These are phyloP conservation scores for carrot (Daucus carota) DNA, from an alignment of 129 eudicot species.

Conservation along the genomic window DNA sequence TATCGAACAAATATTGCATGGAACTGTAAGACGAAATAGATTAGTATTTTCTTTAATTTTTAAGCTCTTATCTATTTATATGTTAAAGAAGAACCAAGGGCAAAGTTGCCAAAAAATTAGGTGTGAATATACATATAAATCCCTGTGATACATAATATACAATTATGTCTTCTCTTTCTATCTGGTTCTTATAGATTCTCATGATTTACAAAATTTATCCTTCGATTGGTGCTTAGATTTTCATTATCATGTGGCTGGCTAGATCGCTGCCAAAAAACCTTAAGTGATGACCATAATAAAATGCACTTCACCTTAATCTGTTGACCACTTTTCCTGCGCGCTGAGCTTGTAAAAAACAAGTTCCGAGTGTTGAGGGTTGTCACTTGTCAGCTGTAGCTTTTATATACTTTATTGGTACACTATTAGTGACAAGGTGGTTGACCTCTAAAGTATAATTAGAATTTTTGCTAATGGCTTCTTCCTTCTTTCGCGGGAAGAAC, in stretches of 20 bases:
- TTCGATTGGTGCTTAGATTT: not conserved
- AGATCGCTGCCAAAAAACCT: not conserved
- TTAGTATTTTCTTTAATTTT: no score
- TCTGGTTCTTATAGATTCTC: no score
- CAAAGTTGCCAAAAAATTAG: no score
- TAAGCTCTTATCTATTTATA: no score
- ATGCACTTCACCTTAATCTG: not conserved
- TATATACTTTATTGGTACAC: not conserved
- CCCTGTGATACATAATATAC: no score
- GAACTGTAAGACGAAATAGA: no score
- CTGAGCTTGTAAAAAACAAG: not conserved
- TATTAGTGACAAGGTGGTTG: not conserved
- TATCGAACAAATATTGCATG: no score
- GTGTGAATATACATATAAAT: no score
- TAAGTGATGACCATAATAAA: not conserved
- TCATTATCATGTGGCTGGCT: not conserved
- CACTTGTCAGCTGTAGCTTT: not conserved
- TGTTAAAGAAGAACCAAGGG: no score
- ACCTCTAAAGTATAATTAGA: no score
- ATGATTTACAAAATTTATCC: not conserved
- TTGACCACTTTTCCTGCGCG: not conserved
- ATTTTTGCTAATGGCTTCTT: not conserved
- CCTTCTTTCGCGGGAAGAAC: constrained; percentile 72
- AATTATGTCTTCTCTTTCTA: no score
- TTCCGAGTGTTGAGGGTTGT: no score